These are phyloP conservation scores for Massarina eburnea DNA, from an alignment of 2,329 filamentous ascomycete species.

Conservation along the genomic window DNA sequence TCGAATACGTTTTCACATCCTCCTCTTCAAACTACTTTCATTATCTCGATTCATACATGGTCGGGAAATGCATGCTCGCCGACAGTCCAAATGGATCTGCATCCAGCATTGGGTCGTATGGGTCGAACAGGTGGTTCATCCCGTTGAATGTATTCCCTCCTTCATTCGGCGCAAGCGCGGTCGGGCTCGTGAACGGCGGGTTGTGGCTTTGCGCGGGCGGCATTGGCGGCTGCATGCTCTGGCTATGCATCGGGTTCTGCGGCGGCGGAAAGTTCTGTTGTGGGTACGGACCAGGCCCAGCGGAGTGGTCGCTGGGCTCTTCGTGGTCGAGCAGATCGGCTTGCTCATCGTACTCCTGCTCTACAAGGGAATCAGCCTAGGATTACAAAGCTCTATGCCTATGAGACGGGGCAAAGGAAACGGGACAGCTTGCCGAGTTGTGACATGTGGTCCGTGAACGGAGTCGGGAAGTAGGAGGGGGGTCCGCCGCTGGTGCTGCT, in stretches of 20 bases:
- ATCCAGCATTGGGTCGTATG: slow-evolving; percentile 85
- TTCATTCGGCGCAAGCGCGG: slow-evolving; percentile 36
- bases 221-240: slow-evolving; percentile 43
- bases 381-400: slow-evolving; percentile 63
- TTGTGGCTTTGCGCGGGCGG: slow-evolving; percentile 40
- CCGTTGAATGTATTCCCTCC: slow-evolving; percentile 44
- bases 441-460: slow-evolving; percentile 92
- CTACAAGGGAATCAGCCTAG: slow-evolving; percentile 73
- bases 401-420: slow-evolving; percentile 48
- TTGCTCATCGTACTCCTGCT: slow-evolving; percentile 95
- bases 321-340: slow-evolving; percentile 85
- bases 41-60: slow-evolving; percentile 60
- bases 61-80: slow-evolving; percentile 93
- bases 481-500: slow-evolving; percentile 40
- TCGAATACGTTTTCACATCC: slow-evolving; percentile 11
- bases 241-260: slow-evolving; percentile 40
- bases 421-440: slow-evolving; percentile 83
- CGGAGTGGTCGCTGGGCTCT: slow-evolving; percentile 66
- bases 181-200: slow-evolving; percentile 36
- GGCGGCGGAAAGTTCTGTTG: slow-evolving; percentile 56
- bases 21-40: slow-evolving; percentile 12
- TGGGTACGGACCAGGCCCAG: slow-evolving; percentile 68
- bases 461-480: slow-evolving; percentile 73
- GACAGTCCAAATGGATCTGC: slow-evolving; percentile 92
- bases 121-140: slow-evolving; percentile 60